Conservation (phyloP, 1,284 basidiomycete genomes). For the Golubevia sp. region DNA sequence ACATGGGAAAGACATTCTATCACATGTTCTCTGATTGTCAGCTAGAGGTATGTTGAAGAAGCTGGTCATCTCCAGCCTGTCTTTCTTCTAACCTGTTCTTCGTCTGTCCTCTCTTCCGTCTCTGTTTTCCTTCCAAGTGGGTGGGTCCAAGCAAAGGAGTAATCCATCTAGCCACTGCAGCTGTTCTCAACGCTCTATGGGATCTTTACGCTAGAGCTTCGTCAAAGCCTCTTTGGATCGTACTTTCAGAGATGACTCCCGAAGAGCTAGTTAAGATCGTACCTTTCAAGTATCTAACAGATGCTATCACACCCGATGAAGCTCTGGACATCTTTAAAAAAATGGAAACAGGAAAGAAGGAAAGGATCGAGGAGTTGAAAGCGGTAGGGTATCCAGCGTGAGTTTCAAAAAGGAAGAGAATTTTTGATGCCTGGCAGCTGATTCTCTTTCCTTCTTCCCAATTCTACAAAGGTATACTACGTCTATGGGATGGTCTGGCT, state of each 20-base stretch:
- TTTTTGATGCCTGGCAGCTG: too few relatives aligned
- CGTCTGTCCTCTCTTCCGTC: slow-evolving; percentile 4
- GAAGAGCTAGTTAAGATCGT: slow-evolving; percentile 81
- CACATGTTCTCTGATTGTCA: slow-evolving; percentile 32
- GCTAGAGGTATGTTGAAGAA: neutral
- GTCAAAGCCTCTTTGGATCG: slow-evolving; percentile 81
- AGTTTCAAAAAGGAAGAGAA: too few relatives aligned
- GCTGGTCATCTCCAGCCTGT: neutral
- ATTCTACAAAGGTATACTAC: too few relatives aligned
- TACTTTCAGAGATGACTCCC: slow-evolving; percentile 80
- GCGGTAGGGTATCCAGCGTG: slow-evolving; percentile 78
- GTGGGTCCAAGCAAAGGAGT: slow-evolving; percentile 82
- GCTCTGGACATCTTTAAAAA: slow-evolving; percentile 80
- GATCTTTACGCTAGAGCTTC: slow-evolving; percentile 78
- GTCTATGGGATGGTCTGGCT: slow-evolving; percentile 74
- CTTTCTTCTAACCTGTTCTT: too few relatives aligned
- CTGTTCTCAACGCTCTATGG: slow-evolving; percentile 71
- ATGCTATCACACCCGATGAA: slow-evolving; percentile 87
- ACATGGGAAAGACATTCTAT: slow-evolving; percentile 69
- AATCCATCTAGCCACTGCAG: slow-evolving; percentile 79
- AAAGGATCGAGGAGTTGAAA: slow-evolving; percentile 53
- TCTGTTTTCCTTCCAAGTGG: slow-evolving; percentile 19
- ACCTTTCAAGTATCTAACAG: slow-evolving; percentile 84
- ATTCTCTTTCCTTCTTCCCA: too few relatives aligned
- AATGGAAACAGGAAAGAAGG: slow-evolving; percentile 76